These are phyloP conservation scores for Yamadazyma nakazawae DNA, from an alignment of 805 yeast genomes.

Conservation along the genomic window DNA sequence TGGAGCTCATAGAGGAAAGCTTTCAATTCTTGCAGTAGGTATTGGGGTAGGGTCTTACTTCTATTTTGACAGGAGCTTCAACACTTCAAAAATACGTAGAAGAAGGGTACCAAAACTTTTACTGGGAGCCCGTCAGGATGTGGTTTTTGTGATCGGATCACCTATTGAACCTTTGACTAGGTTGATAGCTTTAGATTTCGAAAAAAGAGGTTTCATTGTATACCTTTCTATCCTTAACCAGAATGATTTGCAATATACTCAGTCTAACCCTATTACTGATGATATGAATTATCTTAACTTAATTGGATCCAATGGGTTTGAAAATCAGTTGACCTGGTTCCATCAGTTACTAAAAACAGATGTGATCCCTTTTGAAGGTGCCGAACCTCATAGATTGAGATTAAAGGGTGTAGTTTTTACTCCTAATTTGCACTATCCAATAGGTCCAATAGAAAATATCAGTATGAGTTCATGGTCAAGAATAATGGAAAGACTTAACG, in stretches of 20 bases:
- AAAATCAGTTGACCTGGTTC: slow-evolving; percentile 48
- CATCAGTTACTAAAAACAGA: slow-evolving; percentile 48
- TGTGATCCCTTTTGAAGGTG: slow-evolving; percentile 58
- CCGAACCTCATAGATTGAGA: slow-evolving; percentile 50
- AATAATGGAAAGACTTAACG: slow-evolving; percentile 43
- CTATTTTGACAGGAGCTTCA: not conserved
- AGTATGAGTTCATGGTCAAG: slow-evolving; percentile 50
- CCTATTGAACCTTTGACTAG: slow-evolving; percentile 73
- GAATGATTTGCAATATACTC: slow-evolving; percentile 49
- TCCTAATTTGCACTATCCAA: slow-evolving; percentile 66
- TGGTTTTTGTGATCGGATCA: slow-evolving; percentile 70
- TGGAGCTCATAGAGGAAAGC: slow-evolving; percentile 5
- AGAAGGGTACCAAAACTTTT: slow-evolving; percentile 60
- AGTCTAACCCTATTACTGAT: slow-evolving; percentile 54
- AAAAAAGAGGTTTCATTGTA: slow-evolving; percentile 76
- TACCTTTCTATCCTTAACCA: slow-evolving; percentile 71
- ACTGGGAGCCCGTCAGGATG: slow-evolving; percentile 75
- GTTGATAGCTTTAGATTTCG: slow-evolving; percentile 68
- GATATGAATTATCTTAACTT: slow-evolving; percentile 69
- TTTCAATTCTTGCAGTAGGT: slow-evolving; percentile 23
- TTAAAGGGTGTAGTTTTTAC: slow-evolving; percentile 66
- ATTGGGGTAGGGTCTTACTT: slow-evolving; percentile 18
- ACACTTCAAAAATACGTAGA: slow-evolving; percentile 10
- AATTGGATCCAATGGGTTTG: slow-evolving; percentile 44
- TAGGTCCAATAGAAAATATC: slow-evolving; percentile 65